These are phyloP conservation scores for Chalciporus chontae DNA, from an alignment of 768 basidiomycete species.

Conservation along the genomic window DNA sequence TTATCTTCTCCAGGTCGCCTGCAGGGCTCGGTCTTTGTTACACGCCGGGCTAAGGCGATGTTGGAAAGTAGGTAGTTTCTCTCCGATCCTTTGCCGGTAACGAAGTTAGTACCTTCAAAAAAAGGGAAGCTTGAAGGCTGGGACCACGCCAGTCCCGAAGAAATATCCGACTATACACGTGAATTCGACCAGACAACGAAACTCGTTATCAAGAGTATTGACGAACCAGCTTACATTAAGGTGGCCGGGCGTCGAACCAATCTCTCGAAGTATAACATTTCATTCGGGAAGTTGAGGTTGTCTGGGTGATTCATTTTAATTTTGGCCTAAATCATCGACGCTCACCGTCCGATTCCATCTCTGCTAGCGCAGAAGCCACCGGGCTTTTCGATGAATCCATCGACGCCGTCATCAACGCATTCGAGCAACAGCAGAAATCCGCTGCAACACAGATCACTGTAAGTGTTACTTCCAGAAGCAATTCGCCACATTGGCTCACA, in stretches of 20 bases:
- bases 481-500: neutral
- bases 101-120: neutral
- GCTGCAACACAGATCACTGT: slow-evolving; percentile 1
- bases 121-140: slow-evolving; percentile 6
- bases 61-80: slow-evolving; percentile 30
- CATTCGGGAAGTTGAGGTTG: slow-evolving; percentile 8
- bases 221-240: slow-evolving; percentile 9
- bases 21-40: slow-evolving; percentile 46
- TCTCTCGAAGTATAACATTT: neutral
- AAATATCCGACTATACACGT: neutral
- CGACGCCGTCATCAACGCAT: slow-evolving; percentile 8
- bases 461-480: neutral
- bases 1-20: slow-evolving; percentile 35
- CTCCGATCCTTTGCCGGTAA: neutral
- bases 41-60: slow-evolving; percentile 33
- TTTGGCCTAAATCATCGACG: no score
- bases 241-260: slow-evolving; percentile 3
- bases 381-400: slow-evolving; percentile 7
- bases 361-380: slow-evolving; percentile 5
- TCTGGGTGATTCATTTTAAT: slow-evolving; percentile 2
- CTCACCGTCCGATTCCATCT: neutral
- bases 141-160: slow-evolving; percentile 1
- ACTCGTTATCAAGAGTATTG: slow-evolving; percentile 1
- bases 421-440: slow-evolving; percentile 9
- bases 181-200: slow-evolving; percentile 5